Conservation (phyloP, 2,329 filamentous ascomycete species). For the Metarhizium robertsii region DNA sequence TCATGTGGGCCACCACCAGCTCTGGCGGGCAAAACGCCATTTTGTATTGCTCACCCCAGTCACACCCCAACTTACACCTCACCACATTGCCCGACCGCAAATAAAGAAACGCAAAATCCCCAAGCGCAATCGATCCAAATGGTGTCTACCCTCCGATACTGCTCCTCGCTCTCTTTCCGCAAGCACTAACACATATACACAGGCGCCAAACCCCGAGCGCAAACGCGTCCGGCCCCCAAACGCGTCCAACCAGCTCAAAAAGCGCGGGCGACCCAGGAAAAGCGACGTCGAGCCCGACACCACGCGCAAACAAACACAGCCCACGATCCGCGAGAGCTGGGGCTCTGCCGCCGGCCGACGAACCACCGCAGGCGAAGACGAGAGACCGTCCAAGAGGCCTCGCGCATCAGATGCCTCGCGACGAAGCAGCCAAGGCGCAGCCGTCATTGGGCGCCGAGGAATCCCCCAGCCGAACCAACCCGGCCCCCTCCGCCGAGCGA, state of each 20-base stretch:
- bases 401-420: not conserved
- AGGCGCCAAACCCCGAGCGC: constrained; percentile 21
- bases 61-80: no score
- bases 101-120: not conserved
- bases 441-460: constrained; percentile 6
- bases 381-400: not conserved
- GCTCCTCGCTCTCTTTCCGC: not conserved
- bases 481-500: not conserved
- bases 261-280: not conserved
- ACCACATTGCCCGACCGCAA: no score
- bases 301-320: not conserved
- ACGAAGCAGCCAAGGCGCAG: not conserved
- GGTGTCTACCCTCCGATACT: not conserved
- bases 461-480: constrained; percentile 6
- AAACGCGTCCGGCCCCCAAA: constrained; percentile 33
- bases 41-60: no score
- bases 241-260: constrained; percentile 22
- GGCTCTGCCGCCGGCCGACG: not conserved
- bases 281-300: not conserved
- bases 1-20: no score
- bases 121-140: not conserved
- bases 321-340: not conserved
- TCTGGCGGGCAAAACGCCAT: no score
- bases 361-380: not conserved
- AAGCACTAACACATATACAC: not conserved